These are phyloP conservation scores for Lodderomyces oxycetoniae DNA, from an alignment of 1,139 yeast genomes.

Conservation along the genomic window DNA sequence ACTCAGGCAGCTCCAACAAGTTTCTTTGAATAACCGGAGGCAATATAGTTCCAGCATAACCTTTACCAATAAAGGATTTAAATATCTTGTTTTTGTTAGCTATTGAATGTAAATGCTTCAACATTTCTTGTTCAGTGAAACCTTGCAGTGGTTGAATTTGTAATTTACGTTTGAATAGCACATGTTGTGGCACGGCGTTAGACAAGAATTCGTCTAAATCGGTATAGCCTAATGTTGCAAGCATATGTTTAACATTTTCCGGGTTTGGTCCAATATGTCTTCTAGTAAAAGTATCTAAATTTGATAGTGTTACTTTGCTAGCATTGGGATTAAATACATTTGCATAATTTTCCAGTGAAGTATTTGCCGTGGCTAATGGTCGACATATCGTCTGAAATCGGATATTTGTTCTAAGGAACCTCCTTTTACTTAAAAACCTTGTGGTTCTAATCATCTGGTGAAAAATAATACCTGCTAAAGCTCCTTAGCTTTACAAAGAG, in stretches of 20 bases:
- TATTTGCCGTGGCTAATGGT: constrained; percentile 35
- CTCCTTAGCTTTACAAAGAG: too few species aligned
- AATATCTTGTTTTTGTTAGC: constrained; percentile 71
- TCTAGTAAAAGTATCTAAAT: constrained; percentile 78
- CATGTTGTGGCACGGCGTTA: constrained; percentile 72
- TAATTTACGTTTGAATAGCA: constrained; percentile 64
- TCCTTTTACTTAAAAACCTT: constrained; percentile 3
- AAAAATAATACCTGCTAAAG: neutral
- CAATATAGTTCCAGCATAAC: constrained; percentile 83
- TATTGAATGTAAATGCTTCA: constrained; percentile 58
- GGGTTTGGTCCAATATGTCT: constrained; percentile 89
- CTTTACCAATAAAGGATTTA: constrained; percentile 84
- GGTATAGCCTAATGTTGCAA: constrained; percentile 56
- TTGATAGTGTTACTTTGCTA: constrained; percentile 25
- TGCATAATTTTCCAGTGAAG: constrained; percentile 42
- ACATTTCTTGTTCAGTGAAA: constrained; percentile 75
- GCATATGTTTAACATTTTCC: constrained; percentile 58
- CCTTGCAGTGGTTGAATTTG: constrained; percentile 64
- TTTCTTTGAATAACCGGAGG: constrained; percentile 95
- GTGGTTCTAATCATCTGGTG: constrained; percentile 5
- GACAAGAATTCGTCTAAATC: constrained; percentile 68
- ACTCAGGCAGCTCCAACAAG: constrained; percentile 86
- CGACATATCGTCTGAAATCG: constrained; percentile 9
- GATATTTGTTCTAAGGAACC: neutral
- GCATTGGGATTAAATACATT: constrained; percentile 36